These are phyloP conservation scores for Solanum commersonii DNA, from an alignment of 257 asterid genomes.

Conservation along the genomic window DNA sequence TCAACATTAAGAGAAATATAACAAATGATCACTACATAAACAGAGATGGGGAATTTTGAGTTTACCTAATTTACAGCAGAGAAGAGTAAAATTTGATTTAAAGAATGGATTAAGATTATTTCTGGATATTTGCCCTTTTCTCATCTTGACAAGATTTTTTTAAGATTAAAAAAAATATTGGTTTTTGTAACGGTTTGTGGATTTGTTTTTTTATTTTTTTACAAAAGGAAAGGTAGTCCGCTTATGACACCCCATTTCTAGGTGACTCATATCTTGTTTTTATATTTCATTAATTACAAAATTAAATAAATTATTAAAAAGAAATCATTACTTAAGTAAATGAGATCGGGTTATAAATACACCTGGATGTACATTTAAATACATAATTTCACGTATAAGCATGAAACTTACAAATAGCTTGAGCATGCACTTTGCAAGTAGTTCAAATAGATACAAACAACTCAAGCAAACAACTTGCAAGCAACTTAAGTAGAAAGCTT, in stretches of 20 bases:
- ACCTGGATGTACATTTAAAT: neutral
- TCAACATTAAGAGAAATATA: neutral
- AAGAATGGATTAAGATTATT: neutral
- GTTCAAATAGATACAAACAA: neutral
- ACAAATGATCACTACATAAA: neutral
- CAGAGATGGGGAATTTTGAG: neutral
- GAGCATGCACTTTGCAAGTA: neutral
- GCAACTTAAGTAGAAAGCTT: neutral
- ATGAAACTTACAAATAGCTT: no score
- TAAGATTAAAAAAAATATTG: neutral
- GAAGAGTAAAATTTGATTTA: neutral
- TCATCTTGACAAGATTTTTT: neutral
- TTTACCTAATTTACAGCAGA: neutral
- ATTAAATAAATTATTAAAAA: neutral
- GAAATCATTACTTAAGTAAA: neutral
- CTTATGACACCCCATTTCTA: neutral
- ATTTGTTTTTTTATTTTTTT: constrained; percentile 8
- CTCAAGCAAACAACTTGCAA: neutral
- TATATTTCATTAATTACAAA: neutral
- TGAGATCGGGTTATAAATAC: neutral
- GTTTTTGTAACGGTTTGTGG: constrained; percentile 35
- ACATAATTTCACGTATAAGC: neutral
- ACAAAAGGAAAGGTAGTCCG: constrained; percentile 9
- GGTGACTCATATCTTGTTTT: neutral
- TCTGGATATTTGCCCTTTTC: neutral